Percentiles rank a stretch among this genome's conserved stretches.
These are phyloP conservation scores for Pichia sp. DNA, from an alignment of 1,139 yeast genomes.

Conservation along the genomic window DNA sequence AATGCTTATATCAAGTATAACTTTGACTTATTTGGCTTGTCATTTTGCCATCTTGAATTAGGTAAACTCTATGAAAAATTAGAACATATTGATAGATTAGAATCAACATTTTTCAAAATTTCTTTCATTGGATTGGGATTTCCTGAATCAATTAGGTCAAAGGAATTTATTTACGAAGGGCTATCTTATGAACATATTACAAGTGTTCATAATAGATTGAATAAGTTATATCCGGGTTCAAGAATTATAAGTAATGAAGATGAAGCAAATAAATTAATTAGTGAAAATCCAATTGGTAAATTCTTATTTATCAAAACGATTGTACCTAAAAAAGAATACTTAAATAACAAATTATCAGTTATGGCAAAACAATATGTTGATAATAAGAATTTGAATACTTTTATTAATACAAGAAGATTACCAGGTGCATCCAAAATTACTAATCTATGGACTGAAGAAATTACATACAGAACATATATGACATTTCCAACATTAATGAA, in stretches of 20 bases:
- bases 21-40: slow-evolving; percentile 70
- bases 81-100: slow-evolving; percentile 64
- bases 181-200: slow-evolving; percentile 83
- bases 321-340: slow-evolving; percentile 56
- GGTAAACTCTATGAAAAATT: slow-evolving; percentile 63
- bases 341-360: slow-evolving; percentile 36
- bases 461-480: slow-evolving; percentile 66
- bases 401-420: slow-evolving; percentile 62
- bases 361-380: slow-evolving; percentile 67
- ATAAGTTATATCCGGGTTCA: slow-evolving; percentile 78
- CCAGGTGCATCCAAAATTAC: slow-evolving; percentile 71
- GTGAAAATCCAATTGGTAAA: slow-evolving; percentile 60
- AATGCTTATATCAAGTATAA: slow-evolving; percentile 69
- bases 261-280: slow-evolving; percentile 39
- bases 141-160: slow-evolving; percentile 69
- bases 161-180: slow-evolving; percentile 79
- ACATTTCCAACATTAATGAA: slow-evolving; percentile 88
- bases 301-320: slow-evolving; percentile 69
- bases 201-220: slow-evolving; percentile 71
- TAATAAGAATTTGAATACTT: slow-evolving; percentile 63
- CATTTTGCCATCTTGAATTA: slow-evolving; percentile 64
- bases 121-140: slow-evolving; percentile 81
- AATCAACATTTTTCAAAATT: slow-evolving; percentile 76
- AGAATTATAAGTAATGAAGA: slow-evolving; percentile 60
- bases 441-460: slow-evolving; percentile 86